Evolutionary conservation across 1,139 yeast genomes (phyloP).

Genomic region (Saccharomycopsis crataegensis): DNA sequence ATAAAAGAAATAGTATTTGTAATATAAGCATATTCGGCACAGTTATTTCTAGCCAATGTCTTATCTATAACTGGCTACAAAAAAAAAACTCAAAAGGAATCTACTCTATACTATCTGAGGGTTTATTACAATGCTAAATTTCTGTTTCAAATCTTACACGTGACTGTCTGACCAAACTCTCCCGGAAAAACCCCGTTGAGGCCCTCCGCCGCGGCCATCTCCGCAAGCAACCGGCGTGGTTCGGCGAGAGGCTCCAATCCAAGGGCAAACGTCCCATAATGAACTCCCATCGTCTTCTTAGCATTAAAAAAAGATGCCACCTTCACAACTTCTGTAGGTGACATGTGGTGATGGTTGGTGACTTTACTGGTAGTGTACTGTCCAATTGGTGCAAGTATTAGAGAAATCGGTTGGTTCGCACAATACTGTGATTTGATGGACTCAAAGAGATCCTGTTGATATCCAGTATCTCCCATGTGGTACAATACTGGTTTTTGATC

Average conservation of each 20-base stretch:
- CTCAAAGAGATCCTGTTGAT: conserved; percentile 60
- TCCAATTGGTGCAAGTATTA: conserved; percentile 85
- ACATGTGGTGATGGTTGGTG: conserved; percentile 52
- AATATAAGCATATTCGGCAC: too few species aligned
- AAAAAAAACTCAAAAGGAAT: not conserved
- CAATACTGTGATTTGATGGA: conserved; percentile 32
- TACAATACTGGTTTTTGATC: conserved; percentile 65
- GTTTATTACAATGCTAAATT: not conserved
- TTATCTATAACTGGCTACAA: not conserved
- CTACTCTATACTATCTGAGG: not conserved
- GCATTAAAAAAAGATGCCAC: conserved; percentile 60
- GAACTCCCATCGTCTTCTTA: conserved; percentile 71
- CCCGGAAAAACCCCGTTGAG: conserved; percentile 6
- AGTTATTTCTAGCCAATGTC: too few species aligned
- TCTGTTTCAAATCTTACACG: not conserved
- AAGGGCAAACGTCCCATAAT: conserved; percentile 91
- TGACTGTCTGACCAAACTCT: conserved; percentile 15
- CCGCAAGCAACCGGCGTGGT: conserved; percentile 50
- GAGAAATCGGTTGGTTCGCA: conserved; percentile 23
- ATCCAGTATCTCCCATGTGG: conserved; percentile 96
- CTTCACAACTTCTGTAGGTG: conserved; percentile 68
- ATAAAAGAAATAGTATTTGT: too few species aligned
- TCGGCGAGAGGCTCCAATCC: conserved; percentile 85
- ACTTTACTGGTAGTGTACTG: conserved; percentile 42
- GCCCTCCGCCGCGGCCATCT: conserved; percentile 27